Conservation (phyloP, 2,329 filamentous ascomycete species). For the Daldinia eschscholtzii region DNA sequence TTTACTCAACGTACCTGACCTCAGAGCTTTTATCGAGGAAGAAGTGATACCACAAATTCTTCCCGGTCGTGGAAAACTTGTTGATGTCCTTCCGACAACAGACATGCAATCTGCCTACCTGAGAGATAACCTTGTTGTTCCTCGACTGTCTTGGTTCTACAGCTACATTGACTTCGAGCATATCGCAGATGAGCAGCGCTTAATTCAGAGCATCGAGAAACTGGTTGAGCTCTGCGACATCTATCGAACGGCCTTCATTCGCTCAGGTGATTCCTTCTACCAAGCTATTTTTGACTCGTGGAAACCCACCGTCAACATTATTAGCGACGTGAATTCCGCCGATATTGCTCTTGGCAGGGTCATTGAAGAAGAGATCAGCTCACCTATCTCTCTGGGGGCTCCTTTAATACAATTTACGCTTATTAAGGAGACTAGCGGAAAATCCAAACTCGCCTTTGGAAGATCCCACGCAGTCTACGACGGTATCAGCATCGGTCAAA, state of each 20-base stretch:
- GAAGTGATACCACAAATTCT: conserved; percentile 7
- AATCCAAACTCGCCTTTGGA: conserved; percentile 1
- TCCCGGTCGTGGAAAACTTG: conserved; percentile 1
- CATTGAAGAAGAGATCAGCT: conserved; percentile 4
- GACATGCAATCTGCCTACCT: conserved; percentile 4
- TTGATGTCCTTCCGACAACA: conserved; percentile 3
- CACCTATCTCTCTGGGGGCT: background rate
- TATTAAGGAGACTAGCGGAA: background rate
- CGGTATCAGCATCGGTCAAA: conserved; percentile 1
- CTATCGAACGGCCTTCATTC: background rate
- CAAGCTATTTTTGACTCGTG: background rate
- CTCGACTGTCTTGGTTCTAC: conserved; percentile 3
- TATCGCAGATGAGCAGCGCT: background rate
- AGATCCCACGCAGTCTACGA: conserved; percentile 3
- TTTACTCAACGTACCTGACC: background rate
- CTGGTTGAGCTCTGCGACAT: background rate
- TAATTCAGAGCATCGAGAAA: conserved; percentile 6
- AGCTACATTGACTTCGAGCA: conserved; percentile 7
- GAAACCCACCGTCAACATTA: background rate
- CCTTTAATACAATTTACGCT: background rate
- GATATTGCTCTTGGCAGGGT: background rate
- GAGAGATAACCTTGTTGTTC: background rate
- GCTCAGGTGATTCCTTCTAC: background rate
- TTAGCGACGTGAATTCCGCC: background rate
- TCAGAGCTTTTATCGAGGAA: conserved; percentile 3